These are phyloP conservation scores for Tripterygium wilfordii DNA, from an alignment of 177 flowering plant species.

Conservation along the genomic window DNA sequence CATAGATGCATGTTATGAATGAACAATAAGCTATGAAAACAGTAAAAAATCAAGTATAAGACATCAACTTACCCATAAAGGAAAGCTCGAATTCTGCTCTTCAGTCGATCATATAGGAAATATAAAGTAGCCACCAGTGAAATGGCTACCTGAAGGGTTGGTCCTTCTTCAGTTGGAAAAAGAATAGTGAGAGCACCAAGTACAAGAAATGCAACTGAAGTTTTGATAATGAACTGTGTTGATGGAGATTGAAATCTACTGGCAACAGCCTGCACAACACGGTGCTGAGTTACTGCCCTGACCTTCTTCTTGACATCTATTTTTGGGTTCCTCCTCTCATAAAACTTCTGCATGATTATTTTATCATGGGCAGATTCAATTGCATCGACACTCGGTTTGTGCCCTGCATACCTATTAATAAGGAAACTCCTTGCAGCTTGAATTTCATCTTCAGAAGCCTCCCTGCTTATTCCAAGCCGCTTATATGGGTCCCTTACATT, in stretches of 20 bases:
- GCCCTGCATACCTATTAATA: conserved; percentile 70
- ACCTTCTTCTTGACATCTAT: conserved; percentile 80
- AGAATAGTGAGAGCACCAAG: conserved; percentile 85
- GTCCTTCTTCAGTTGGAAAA: conserved; percentile 97
- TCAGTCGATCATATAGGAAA: conserved; percentile 73
- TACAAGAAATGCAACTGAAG: conserved; percentile 50
- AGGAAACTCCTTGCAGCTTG: conserved; percentile 93
- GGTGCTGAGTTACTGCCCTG: conserved; percentile 67
- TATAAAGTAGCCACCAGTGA: conserved; percentile 72
- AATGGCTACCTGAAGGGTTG: conserved; percentile 94
- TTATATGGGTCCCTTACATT: conserved; percentile 83
- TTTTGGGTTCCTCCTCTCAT: conserved; percentile 83
- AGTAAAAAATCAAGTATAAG: not conserved
- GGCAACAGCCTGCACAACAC: conserved; percentile 53
- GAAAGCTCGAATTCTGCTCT: conserved; percentile 66
- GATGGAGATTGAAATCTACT: conserved; percentile 79
- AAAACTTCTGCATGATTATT: conserved; percentile 89
- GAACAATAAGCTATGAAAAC: not conserved
- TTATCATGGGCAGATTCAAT: conserved; percentile 96
- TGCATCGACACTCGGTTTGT: conserved; percentile 86
- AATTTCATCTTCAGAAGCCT: conserved; percentile 95
- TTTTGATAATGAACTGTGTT: conserved; percentile 54
- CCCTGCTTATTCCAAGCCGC: conserved; percentile 85
- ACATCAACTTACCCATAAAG: conserved; percentile 69
- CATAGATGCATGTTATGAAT: not conserved